These are phyloP conservation scores for Botryotinia narcissicola DNA, from an alignment of 2,329 filamentous ascomycete genomes.

Conservation along the genomic window DNA sequence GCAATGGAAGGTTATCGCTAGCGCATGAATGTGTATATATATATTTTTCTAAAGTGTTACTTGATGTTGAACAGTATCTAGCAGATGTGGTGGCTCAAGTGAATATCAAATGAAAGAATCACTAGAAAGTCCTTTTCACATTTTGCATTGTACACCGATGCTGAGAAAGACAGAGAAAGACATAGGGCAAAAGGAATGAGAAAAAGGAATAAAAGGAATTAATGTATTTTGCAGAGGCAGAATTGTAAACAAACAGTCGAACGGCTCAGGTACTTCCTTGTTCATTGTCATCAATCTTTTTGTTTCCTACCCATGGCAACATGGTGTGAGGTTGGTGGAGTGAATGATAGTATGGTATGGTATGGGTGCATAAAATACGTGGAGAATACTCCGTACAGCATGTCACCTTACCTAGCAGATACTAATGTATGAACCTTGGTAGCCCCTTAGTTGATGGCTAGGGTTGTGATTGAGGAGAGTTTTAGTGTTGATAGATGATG, in stretches of 20 bases:
- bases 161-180: too few species aligned
- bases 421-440: constrained; percentile 12
- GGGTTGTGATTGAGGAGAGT: background rate
- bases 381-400: background rate
- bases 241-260: background rate
- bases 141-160: background rate
- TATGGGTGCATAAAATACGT: constrained; percentile 3
- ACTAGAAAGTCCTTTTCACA: background rate
- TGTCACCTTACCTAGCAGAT: constrained; percentile 4
- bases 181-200: background rate
- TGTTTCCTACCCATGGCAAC: background rate
- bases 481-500: background rate
- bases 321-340: background rate
- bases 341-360: background rate
- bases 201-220: background rate
- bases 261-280: background rate
- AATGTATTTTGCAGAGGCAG: background rate
- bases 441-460: constrained; percentile 2
- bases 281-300: background rate
- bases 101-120: background rate
- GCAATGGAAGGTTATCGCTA: background rate
- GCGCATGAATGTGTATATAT: background rate
- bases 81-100: background rate
- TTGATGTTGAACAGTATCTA: background rate
- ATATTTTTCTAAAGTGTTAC: background rate